phyloP scores from a whole-genome alignment of 2,329 filamentous ascomycete genomes.

The Verticillium dahliae region DNA sequence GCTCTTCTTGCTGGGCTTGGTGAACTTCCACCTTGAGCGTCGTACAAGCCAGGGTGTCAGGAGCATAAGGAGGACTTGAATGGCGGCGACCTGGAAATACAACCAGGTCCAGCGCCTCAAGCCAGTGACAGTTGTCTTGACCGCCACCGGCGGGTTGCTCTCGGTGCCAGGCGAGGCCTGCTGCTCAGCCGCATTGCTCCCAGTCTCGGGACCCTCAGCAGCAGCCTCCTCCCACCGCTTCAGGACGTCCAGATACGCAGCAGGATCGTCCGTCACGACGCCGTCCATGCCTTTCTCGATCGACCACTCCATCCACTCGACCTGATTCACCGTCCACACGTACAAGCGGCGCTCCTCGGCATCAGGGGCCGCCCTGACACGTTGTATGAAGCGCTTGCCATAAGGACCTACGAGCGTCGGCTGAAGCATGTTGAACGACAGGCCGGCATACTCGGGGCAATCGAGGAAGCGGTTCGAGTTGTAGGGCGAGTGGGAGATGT shows the following conservation, averaged over 20 bases:
- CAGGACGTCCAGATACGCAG: conserved; percentile 57
- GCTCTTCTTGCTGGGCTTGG: background rate
- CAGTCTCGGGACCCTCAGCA: background rate
- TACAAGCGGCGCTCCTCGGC: conserved; percentile 54
- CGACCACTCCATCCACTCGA: conserved; percentile 74
- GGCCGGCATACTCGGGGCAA: conserved; percentile 40
- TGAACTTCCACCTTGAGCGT: conserved; percentile 41
- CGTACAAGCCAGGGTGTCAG: conserved; percentile 10
- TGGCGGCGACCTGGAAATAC: conserved; percentile 2
- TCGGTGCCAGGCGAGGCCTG: background rate
- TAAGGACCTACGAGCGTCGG: conserved; percentile 60
- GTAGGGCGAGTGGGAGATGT: conserved; percentile 59
- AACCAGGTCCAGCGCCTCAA: conserved; percentile 2
- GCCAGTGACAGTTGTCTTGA: background rate
- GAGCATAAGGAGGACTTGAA: conserved; percentile 4
- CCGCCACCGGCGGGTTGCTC: background rate
- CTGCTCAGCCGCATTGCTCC: background rate
- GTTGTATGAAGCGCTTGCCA: conserved; percentile 59
- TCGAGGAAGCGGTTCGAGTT: conserved; percentile 67
- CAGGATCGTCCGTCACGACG: conserved; percentile 80
- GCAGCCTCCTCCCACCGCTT: conserved; percentile 2
- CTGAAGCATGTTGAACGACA: conserved; percentile 75
- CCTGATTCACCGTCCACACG: conserved; percentile 83
- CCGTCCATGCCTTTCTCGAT: conserved; percentile 63
- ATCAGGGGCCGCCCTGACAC: conserved; percentile 34